A percentile compares a stretch with the other conserved stretches of the same genome.
phyloP scores from a whole-genome alignment of 2,329 filamentous ascomycete species.

The Xylaria sp. region DNA sequence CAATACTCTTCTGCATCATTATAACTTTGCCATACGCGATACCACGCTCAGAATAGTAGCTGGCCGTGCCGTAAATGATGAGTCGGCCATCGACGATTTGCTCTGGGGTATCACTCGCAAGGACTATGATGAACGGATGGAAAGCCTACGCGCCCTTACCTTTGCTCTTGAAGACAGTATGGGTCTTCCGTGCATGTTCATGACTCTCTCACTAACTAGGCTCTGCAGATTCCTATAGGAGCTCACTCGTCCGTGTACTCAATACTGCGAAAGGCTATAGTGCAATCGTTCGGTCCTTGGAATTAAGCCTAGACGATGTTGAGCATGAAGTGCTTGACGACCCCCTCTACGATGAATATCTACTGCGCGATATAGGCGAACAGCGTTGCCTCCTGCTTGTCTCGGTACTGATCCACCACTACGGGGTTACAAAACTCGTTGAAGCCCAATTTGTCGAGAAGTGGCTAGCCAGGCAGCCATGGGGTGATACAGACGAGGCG shows the following conservation, averaged over 20 bases:
- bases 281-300: constrained; percentile 65
- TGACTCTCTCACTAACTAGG: constrained; percentile 22
- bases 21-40: constrained; percentile 74
- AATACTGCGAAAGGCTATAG: constrained; percentile 58
- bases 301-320: constrained; percentile 58
- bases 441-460: constrained; percentile 70
- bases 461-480: constrained; percentile 77
- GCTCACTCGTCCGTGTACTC: constrained; percentile 51
- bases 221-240: constrained; percentile 40
- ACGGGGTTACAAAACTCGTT: constrained; percentile 62
- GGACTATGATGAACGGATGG: constrained; percentile 65
- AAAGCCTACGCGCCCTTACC: constrained; percentile 60
- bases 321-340: constrained; percentile 59
- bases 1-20: constrained; percentile 69
- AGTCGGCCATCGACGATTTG: constrained; percentile 54
- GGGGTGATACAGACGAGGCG: constrained; percentile 60
- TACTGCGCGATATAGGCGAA: constrained; percentile 66
- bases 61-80: constrained; percentile 65
- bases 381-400: constrained; percentile 65
- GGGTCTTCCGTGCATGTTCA: not conserved
- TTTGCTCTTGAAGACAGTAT: constrained; percentile 58
- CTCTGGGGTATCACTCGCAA: constrained; percentile 63
- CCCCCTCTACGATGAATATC: constrained; percentile 66
- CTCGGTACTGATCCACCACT: constrained; percentile 63
- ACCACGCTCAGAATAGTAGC: constrained; percentile 66